Base-by-base conservation (phyloP, 139 green algal species). In the Tetradesmus obliquus region DNA sequence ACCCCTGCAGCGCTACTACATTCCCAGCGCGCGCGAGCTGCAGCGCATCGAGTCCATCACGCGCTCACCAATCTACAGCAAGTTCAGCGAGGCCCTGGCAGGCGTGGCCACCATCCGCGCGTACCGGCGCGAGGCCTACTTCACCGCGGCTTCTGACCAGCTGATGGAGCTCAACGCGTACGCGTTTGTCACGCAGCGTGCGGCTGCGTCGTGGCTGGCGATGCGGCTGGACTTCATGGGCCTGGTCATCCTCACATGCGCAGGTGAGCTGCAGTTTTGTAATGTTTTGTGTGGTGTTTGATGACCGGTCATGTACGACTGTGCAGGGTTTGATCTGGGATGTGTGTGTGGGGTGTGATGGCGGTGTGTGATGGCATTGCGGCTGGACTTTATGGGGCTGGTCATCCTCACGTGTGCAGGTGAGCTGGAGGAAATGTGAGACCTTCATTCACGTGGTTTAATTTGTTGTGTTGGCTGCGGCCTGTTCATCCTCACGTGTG, bases 41-140 rank as follows among this genome's bases (percentile, higher is more conserved):
- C 98, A 99, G 94, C 96, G 98, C 57, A 96, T 98, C 83, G 98
- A 99, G 88, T 96, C 96, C 10, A 93, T 98, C 19, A 96, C 92
- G 1, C 96, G 97, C 89, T 97, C 93, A 19, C 98, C 98, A 87
- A 98, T 99, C 91, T 98, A 97, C 88, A 94, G 93, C 79, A 95
- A 96, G 87, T 98, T 99, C 89, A 90, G 76, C 45, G 95, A 96
- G 93, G 92, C 94, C 0, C 90, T 94, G 9, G 58, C 82, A n/a
- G 90, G 94, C 20, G 93, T 97, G 17, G 91, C 96, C 83, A 98
- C 96, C 85, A 97, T 98, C 85, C 94, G 97, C 10, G 97, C 97
- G 0, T 98, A 96, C 94, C 90, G 94, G 58, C 87, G 95, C 74
- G 92, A 95, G 60, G 86, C 91, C 15, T 90, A 95, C 90, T 98